Evolutionary conservation across 305 asterid species (phyloP).

Genomic region (Fraxinus albicans): DNA sequence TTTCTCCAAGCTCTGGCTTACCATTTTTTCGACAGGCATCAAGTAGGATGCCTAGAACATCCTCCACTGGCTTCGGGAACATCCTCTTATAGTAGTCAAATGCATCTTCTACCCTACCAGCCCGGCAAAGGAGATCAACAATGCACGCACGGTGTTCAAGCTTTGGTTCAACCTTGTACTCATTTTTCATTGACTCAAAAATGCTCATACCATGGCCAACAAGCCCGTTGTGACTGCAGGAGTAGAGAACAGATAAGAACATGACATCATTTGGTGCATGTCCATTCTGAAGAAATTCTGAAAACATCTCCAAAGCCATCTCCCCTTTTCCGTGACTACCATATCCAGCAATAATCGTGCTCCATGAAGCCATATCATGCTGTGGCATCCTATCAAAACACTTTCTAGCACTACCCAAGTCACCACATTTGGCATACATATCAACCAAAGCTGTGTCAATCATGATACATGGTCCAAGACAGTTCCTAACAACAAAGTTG

Average conservation of each 20-base stretch:
- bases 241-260: conserved; percentile 56
- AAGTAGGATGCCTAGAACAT: conserved; percentile 77
- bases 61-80: conserved; percentile 53
- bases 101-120: conserved; percentile 72
- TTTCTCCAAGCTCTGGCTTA: conserved; percentile 44
- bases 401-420: conserved; percentile 56
- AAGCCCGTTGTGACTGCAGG: conserved; percentile 89
- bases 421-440: conserved; percentile 87
- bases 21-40: conserved; percentile 65
- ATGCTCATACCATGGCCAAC: conserved; percentile 58
- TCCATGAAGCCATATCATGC: conserved; percentile 72
- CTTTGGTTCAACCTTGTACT: conserved; percentile 57
- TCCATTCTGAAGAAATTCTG: conserved; percentile 43
- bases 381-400: conserved; percentile 59
- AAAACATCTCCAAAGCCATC: conserved; percentile 60
- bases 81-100: conserved; percentile 54
- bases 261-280: conserved; percentile 56
- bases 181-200: conserved; percentile 66
- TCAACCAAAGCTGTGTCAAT: conserved; percentile 75
- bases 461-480: conserved; percentile 56
- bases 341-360: conserved; percentile 67
- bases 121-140: conserved; percentile 86
- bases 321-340: conserved; percentile 81
- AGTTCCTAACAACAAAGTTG: conserved; percentile 55
- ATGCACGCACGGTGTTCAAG: conserved; percentile 73